These are phyloP conservation scores for Protomyces inundatus DNA, from an alignment of 1,139 yeast genomes.

Conservation along the genomic window DNA sequence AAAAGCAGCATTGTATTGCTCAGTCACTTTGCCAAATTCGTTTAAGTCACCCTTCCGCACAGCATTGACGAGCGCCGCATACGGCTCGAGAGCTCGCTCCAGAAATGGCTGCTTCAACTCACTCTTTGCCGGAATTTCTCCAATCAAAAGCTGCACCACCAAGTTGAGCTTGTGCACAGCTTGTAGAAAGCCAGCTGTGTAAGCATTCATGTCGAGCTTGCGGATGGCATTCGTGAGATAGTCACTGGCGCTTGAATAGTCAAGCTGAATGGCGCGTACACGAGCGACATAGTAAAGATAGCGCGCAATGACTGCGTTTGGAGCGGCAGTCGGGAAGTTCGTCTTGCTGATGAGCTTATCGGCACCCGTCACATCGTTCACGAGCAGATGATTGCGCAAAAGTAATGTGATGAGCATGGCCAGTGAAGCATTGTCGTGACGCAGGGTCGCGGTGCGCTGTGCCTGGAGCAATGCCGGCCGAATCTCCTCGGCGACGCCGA, in stretches of 20 bases:
- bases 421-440: conserved; percentile 88
- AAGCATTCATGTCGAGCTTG: conserved; percentile 90
- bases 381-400: conserved; percentile 68
- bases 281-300: conserved; percentile 85
- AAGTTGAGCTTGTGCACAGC: conserved; percentile 84
- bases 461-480: conserved; percentile 66
- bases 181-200: conserved; percentile 82
- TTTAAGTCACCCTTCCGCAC: conserved; percentile 88
- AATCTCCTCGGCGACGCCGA: conserved; percentile 52
- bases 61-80: conserved; percentile 81
- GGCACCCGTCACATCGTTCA: conserved; percentile 83
- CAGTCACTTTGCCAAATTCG: conserved; percentile 69
- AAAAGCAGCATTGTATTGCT: conserved; percentile 57
- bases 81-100: conserved; percentile 64
- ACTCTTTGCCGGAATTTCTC: conserved; percentile 92
- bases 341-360: conserved; percentile 83
- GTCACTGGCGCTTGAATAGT: conserved; percentile 86
- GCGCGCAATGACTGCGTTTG: conserved; percentile 86
- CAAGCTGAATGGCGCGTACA: conserved; percentile 85
- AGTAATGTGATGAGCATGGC: conserved; percentile 80
- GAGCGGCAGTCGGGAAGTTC: conserved; percentile 77
- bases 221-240: conserved; percentile 87
- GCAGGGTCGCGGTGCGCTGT: conserved; percentile 80
- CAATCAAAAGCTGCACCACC: conserved; percentile 86
- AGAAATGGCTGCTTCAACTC: conserved; percentile 62